These are phyloP conservation scores for Dioscorea zingiberensis DNA, from an alignment of 106 monocot genomes.

Conservation along the genomic window DNA sequence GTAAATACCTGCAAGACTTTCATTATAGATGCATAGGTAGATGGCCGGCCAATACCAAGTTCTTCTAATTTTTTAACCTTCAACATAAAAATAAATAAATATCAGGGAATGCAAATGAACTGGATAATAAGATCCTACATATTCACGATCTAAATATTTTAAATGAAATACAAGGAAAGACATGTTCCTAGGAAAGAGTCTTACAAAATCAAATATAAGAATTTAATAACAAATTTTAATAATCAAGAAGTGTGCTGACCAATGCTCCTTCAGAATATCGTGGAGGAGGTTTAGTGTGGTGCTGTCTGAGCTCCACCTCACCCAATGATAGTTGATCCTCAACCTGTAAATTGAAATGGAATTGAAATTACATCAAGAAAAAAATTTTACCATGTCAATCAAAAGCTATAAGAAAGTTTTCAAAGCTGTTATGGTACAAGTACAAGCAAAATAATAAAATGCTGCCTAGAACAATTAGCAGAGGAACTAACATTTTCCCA, in stretches of 20 bases:
- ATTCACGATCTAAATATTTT: too few species aligned
- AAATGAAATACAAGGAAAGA: not conserved
- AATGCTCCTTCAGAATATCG: conserved; percentile 84
- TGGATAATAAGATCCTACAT: not conserved
- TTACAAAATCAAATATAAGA: not conserved
- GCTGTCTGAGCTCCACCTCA: conserved; percentile 50
- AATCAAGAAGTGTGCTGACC: conserved; percentile 25
- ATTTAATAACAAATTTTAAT: not conserved
- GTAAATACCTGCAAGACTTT: conserved; percentile 77
- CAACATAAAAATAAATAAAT: not conserved
- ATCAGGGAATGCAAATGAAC: not conserved
- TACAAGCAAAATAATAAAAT: not conserved
- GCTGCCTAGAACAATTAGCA: not conserved
- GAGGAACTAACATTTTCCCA: too few species aligned
- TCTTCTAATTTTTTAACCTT: conserved; percentile 97
- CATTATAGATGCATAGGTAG: conserved; percentile 91
- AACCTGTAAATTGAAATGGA: conserved; percentile 34
- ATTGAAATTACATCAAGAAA: not conserved
- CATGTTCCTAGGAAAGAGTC: not conserved
- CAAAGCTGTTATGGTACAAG: not conserved
- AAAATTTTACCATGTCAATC: too few species aligned
- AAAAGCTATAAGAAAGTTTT: not conserved
- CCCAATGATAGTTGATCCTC: conserved; percentile 45
- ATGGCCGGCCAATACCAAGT: conserved; percentile 98
- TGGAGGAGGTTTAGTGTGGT: conserved; percentile 76